A percentile compares a stretch with the other conserved stretches of the same genome.
phyloP scores from a whole-genome alignment of 164 flowering plant species.

The Umbilicus rupestris region DNA sequence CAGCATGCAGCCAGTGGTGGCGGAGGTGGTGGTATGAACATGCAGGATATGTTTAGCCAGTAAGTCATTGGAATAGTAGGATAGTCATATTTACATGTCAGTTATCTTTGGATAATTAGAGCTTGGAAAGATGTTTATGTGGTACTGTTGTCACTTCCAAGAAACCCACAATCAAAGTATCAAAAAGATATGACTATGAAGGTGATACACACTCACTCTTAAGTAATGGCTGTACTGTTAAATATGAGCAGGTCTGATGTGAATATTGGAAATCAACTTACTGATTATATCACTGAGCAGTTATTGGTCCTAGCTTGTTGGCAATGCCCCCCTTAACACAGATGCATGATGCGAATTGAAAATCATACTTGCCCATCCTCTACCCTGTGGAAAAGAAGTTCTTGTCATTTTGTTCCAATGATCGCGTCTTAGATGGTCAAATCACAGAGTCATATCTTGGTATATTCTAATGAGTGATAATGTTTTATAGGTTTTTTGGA shows the following conservation, averaged over 20 bases:
- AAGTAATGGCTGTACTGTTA: background rate
- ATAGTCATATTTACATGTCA: background rate
- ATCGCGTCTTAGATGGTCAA: background rate
- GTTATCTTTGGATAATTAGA: background rate
- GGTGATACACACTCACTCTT: background rate
- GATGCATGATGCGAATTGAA: no score
- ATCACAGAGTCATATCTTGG: background rate
- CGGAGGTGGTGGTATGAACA: slow-evolving; percentile 70
- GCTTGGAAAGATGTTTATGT: background rate
- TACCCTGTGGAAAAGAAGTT: no score
- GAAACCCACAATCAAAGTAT: background rate
- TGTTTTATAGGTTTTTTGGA: slow-evolving; percentile 67
- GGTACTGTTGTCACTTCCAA: background rate
- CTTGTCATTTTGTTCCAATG: background rate
- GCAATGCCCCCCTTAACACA: no score
- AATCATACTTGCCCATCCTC: no score
- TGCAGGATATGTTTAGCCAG: slow-evolving; percentile 83
- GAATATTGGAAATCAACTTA: no score
- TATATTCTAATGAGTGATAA: background rate
- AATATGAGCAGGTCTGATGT: no score
- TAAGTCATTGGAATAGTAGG: slow-evolving; percentile 23
- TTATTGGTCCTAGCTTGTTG: no score
- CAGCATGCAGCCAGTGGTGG: slow-evolving; percentile 84
- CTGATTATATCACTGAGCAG: no score
- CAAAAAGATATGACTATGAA: background rate